Percentiles rank a stretch among this genome's conserved stretches.
These are phyloP conservation scores for Cladosporium sp. DNA, from an alignment of 2,329 filamentous ascomycete genomes.

Conservation along the genomic window DNA sequence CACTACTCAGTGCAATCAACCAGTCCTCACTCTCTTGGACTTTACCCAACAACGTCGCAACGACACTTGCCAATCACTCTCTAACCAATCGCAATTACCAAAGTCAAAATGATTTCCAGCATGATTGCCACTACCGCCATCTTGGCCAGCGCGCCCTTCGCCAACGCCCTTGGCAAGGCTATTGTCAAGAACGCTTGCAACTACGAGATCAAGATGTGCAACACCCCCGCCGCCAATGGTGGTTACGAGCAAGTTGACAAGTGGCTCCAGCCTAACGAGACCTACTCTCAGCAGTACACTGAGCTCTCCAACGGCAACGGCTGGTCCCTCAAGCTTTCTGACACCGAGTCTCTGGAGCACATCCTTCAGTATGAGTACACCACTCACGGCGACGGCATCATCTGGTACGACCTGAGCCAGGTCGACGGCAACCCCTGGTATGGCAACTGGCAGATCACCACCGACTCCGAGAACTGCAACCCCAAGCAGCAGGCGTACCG, in stretches of 20 bases:
- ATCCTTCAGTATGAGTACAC: slow-evolving; percentile 44
- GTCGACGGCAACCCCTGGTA: slow-evolving; percentile 42
- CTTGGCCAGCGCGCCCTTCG: slow-evolving; percentile 31
- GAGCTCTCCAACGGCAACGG: slow-evolving; percentile 35
- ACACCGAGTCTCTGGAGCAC: slow-evolving; percentile 28
- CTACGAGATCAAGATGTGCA: slow-evolving; percentile 35
- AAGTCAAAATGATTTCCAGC: slow-evolving; percentile 18
- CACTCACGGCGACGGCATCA: slow-evolving; percentile 37
- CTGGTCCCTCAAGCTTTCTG: slow-evolving; percentile 43
- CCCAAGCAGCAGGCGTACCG: slow-evolving; percentile 40
- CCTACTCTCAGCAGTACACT: slow-evolving; percentile 38
- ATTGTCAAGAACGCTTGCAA: slow-evolving; percentile 36
- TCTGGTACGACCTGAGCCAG: slow-evolving; percentile 43
- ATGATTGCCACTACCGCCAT: slow-evolving; percentile 29
- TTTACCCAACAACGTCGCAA: slow-evolving; percentile 14
- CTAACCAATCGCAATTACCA: slow-evolving; percentile 7
- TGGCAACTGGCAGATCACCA: slow-evolving; percentile 39
- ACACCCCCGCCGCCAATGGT: slow-evolving; percentile 32
- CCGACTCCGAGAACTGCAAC: slow-evolving; percentile 27
- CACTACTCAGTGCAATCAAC: slow-evolving; percentile 25
- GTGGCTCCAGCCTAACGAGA: slow-evolving; percentile 28
- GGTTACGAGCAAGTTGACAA: slow-evolving; percentile 30
- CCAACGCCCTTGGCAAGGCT: slow-evolving; percentile 29
- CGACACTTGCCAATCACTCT: slow-evolving; percentile 14
- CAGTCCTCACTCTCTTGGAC: slow-evolving; percentile 30